Conservation (phyloP, 1,139 yeast genomes). For the Hyphopichia fennica region DNA sequence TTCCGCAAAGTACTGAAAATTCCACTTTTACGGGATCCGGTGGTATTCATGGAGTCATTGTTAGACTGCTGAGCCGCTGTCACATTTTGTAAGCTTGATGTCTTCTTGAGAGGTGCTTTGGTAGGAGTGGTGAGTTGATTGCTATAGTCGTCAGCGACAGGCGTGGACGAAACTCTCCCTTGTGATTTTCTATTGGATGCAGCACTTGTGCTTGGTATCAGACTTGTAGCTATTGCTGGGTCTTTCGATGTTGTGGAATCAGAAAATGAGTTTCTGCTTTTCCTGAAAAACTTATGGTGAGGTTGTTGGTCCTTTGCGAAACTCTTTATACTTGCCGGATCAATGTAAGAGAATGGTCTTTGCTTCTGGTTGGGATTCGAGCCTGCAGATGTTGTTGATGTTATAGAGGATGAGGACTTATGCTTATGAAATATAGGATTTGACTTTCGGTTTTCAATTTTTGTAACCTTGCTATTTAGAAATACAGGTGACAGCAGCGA, state of each 20-base stretch:
- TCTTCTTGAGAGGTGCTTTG: conserved; percentile 1
- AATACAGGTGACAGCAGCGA: conserved; percentile 16
- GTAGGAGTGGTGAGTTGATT: neutral
- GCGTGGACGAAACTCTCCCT: conserved; percentile 4
- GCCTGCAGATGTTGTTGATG: conserved; percentile 21
- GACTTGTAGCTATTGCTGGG: conserved; percentile 1
- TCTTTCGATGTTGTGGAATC: conserved; percentile 1
- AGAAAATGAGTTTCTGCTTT: conserved; percentile 12
- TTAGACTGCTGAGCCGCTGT: neutral
- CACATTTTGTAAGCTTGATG: conserved; percentile 9
- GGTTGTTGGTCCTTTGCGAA: conserved; percentile 16
- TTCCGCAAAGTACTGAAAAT: conserved; percentile 43
- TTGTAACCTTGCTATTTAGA: conserved; percentile 9
- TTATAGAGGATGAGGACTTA: conserved; percentile 21
- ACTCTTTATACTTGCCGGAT: conserved; percentile 39
- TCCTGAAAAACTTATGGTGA: conserved; percentile 10
- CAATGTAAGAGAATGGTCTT: conserved; percentile 59
- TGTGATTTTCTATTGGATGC: conserved; percentile 1
- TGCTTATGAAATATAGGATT: conserved; percentile 28
- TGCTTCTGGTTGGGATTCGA: conserved; percentile 22
- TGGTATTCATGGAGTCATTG: neutral
- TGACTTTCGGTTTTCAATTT: conserved; percentile 33
- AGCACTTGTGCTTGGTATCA: neutral
- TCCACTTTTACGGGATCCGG: conserved; percentile 29
- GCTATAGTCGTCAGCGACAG: conserved; percentile 7